phyloP scores from a whole-genome alignment of 257 asterid species.

The Cruciata laevipes region DNA sequence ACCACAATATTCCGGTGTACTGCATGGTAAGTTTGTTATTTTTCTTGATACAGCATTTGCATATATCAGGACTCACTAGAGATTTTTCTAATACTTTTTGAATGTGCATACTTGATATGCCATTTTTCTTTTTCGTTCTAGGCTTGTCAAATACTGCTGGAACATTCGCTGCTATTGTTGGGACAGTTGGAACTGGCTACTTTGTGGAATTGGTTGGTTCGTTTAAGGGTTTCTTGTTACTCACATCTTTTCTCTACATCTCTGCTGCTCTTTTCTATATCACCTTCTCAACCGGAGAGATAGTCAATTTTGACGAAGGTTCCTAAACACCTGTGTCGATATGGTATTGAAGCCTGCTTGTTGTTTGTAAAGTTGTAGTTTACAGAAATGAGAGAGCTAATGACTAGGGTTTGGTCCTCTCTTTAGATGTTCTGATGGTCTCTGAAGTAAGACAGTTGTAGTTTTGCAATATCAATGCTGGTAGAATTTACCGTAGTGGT shows the following conservation, averaged over 20 bases:
- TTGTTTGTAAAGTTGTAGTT: constrained; percentile 4
- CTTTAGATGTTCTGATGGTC: neutral
- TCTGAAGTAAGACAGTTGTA: neutral
- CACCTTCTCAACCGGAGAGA: constrained; percentile 70
- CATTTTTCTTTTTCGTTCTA: constrained; percentile 15
- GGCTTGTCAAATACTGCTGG: constrained; percentile 91
- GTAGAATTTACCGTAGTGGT: neutral
- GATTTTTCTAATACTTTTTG: neutral
- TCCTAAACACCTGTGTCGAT: constrained; percentile 13
- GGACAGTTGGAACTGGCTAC: constrained; percentile 95
- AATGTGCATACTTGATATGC: neutral
- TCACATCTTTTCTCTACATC: constrained; percentile 72
- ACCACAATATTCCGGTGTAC: constrained; percentile 89
- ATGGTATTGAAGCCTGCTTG: constrained; percentile 1
- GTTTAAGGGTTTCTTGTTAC: constrained; percentile 73
- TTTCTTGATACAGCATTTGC: neutral
- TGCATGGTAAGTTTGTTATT: constrained; percentile 56
- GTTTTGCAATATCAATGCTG: neutral
- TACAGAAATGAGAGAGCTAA: constrained; percentile 3
- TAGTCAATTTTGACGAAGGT: constrained; percentile 67
- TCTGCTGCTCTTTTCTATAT: constrained; percentile 66
- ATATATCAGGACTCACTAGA: neutral
- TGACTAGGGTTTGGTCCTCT: neutral
- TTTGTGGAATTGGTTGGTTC: constrained; percentile 84
- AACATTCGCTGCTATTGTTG: constrained; percentile 82